A percentile compares a stretch with the other conserved stretches of the same genome.
Conservation (phyloP, 305 asterid species). For the Caryopteris hybrid region DNA sequence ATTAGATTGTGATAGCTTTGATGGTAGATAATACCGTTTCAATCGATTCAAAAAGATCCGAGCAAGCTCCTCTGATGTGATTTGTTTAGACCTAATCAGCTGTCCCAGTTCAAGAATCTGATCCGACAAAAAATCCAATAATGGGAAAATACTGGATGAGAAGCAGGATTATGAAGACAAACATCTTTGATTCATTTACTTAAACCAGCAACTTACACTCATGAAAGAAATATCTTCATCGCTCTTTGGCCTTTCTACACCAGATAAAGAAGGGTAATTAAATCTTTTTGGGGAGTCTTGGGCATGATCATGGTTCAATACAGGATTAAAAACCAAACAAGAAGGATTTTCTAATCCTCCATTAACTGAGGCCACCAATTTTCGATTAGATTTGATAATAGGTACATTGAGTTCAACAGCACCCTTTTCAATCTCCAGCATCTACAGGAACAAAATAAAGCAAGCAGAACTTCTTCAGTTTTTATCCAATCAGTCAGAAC, state of each 20-base stretch:
- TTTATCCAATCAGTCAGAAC: background rate
- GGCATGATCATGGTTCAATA: conserved; percentile 35
- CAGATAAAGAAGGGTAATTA: conserved; percentile 39
- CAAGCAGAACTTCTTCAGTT: background rate
- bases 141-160: background rate
- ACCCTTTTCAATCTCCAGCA: conserved; percentile 69
- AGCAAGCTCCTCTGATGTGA: conserved; percentile 75
- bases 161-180: background rate
- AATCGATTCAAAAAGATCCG: conserved; percentile 58
- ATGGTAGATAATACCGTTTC: conserved; percentile 43
- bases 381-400: conserved; percentile 49
- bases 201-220: conserved; percentile 53
- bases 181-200: background rate
- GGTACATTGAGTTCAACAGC: conserved; percentile 68
- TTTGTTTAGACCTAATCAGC: conserved; percentile 58
- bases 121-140: conserved; percentile 10
- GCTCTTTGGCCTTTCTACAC: conserved; percentile 47
- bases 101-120: conserved; percentile 87
- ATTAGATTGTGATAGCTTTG: background rate
- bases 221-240: conserved; percentile 84
- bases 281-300: conserved; percentile 30
- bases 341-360: conserved; percentile 81
- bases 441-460: conserved; percentile 33
- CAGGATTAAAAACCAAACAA: conserved; percentile 57
- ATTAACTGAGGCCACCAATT: conserved; percentile 63